Evolutionary conservation across 441 rosid species (phyloP).

Genomic region (Aleurites moluccanus): DNA sequence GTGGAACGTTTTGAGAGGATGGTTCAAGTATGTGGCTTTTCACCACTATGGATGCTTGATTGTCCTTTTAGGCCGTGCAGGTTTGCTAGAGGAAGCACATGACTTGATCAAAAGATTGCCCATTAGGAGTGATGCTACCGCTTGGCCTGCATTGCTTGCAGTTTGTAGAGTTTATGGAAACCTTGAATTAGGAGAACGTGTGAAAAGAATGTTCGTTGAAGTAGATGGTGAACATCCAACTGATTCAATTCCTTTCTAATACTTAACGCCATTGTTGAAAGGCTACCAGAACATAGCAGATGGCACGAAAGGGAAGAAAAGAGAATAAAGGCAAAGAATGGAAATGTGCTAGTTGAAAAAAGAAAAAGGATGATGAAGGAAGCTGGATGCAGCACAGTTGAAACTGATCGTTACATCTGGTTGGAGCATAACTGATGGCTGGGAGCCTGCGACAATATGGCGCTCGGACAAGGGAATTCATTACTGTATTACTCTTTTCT

Average conservation of each 20-base stretch:
- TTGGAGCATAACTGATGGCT: background rate
- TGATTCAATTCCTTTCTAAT: slow-evolving; percentile 50
- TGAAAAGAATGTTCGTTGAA: slow-evolving; percentile 39
- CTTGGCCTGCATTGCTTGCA: slow-evolving; percentile 65
- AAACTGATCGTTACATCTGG: slow-evolving; percentile 25
- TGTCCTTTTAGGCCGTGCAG: slow-evolving; percentile 64
- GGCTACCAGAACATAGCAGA: slow-evolving; percentile 31
- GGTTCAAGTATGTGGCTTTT: slow-evolving; percentile 43
- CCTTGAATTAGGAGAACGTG: slow-evolving; percentile 40
- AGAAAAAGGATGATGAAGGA: slow-evolving; percentile 31
- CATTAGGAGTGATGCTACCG: slow-evolving; percentile 46
- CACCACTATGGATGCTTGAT: slow-evolving; percentile 64
- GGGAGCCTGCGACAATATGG: background rate
- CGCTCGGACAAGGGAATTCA: background rate
- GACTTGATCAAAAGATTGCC: slow-evolving; percentile 47
- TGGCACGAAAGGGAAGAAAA: slow-evolving; percentile 23
- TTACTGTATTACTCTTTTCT: background rate
- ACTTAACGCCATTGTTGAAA: slow-evolving; percentile 52
- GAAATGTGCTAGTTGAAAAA: slow-evolving; percentile 7
- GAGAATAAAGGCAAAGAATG: background rate
- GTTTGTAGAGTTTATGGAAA: slow-evolving; percentile 60
- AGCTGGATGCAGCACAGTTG: slow-evolving; percentile 56
- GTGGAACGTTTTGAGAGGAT: slow-evolving; percentile 47
- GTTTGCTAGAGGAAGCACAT: slow-evolving; percentile 57
- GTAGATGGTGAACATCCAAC: slow-evolving; percentile 46